Base-by-base conservation (phyloP, 2,329 filamentous ascomycete genomes). In the Aspergillus sp. region DNA sequence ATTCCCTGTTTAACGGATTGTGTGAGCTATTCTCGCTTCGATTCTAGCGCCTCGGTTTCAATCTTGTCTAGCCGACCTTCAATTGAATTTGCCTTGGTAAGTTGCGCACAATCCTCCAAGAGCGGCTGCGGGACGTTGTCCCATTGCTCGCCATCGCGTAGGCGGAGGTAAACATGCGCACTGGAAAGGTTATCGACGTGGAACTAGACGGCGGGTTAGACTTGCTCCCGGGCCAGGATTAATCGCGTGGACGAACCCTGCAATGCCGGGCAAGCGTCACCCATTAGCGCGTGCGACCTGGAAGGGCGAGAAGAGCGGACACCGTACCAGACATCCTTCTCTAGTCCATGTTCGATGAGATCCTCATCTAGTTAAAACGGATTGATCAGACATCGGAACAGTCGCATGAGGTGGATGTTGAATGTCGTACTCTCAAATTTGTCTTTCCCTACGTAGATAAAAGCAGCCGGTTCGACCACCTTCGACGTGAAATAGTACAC, bases 1-100 rank as follows among this genome's bases (percentile, higher is more conserved):
- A 82, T 99, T 99, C 64, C 95, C 90, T 93, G 60, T 46, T 18
- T 49, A 5, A 39, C 14, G 26, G 52, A 42, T 42, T 42, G 59
- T 74, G 54, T 74, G 54, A 72, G 61, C 49, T 10, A 11, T 29
- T 42, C 45, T 42, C 36, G 36, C 12, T 52, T 29, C 55, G 18
- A 2, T 36, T 16, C 20, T 20, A 12, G 9, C 36, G 16, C 20
- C 20, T 18, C 36, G 36, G 52, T 16, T 14, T 14, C 12, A 36
- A 36, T 26, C 31, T 47, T 12, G 24, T 14, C 51, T 6, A 56
- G 63, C 75, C 62, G 71, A 89, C 91, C 95, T 81, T 99, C 95
- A 69, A 99, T 99, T 59, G 92, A 97, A 79, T 99, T 99, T 63
- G 95, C 95, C 79, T 99, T 99, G 58, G 95, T 99, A 69, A 99